Conservation (phyloP, 495 filamentous ascomycete species). For the Penicillium bialowiezense region DNA sequence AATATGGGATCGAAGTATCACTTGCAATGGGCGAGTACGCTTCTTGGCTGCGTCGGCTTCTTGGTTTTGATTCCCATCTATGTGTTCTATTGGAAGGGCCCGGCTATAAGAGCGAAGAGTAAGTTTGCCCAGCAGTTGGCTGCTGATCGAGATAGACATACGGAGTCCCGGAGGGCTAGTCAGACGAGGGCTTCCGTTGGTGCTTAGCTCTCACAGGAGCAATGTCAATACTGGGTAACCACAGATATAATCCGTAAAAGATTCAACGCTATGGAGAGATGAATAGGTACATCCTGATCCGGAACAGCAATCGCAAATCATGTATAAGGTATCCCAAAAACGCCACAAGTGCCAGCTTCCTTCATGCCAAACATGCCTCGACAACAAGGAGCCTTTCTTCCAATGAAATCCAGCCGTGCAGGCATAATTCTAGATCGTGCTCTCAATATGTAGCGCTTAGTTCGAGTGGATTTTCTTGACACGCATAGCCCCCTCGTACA, state of each 20-base stretch:
- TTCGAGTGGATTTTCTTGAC: slow-evolving; percentile 79
- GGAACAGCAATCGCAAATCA: slow-evolving; percentile 13
- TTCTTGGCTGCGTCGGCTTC: slow-evolving; percentile 41
- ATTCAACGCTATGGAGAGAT: slow-evolving; percentile 12
- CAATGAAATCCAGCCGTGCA: slow-evolving; percentile 1
- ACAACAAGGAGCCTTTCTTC: background rate
- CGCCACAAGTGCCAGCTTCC: slow-evolving; percentile 26
- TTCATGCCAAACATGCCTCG: background rate
- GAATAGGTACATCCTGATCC: slow-evolving; percentile 15
- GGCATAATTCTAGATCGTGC: background rate
- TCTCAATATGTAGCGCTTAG: slow-evolving; percentile 8
- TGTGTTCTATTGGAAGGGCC: slow-evolving; percentile 50
- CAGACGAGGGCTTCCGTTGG: background rate
- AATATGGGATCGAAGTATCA: slow-evolving; percentile 30
- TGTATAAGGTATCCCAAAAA: slow-evolving; percentile 31
- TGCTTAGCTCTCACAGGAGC: background rate
- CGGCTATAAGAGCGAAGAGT: slow-evolving; percentile 40
- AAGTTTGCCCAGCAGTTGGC: slow-evolving; percentile 41
- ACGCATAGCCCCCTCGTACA: slow-evolving; percentile 83
- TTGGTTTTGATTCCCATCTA: slow-evolving; percentile 46
- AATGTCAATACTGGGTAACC: no score
- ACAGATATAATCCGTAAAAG: background rate
- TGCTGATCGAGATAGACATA: slow-evolving; percentile 18
- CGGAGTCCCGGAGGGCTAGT: slow-evolving; percentile 7
- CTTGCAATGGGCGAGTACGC: slow-evolving; percentile 42